Evolutionary conservation across 176 grass and related monocot species (phyloP).

Genomic region (Tillandsia fasciculata): DNA sequence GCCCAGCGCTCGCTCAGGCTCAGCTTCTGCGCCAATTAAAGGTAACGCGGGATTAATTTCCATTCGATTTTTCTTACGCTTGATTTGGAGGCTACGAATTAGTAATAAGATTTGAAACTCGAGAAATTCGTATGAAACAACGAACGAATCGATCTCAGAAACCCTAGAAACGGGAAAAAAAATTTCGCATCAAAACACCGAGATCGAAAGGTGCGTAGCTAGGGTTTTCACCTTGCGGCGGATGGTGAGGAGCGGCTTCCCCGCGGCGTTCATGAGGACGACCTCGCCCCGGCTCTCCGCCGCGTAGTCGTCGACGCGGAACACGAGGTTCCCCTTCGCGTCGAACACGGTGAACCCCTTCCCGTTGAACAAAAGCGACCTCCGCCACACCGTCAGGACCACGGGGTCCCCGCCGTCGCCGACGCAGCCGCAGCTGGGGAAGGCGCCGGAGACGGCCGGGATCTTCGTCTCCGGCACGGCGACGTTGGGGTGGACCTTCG

Average conservation of each 20-base stretch:
- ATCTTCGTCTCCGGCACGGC: neutral
- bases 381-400: slow-evolving; percentile 29
- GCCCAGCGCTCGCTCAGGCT: slow-evolving; percentile 62
- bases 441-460: neutral
- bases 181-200: too few species aligned
- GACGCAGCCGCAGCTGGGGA: neutral
- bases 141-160: too few species aligned
- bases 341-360: slow-evolving; percentile 30
- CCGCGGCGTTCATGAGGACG: slow-evolving; percentile 55
- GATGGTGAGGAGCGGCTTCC: slow-evolving; percentile 49
- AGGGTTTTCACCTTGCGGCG: slow-evolving; percentile 36
- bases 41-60: neutral
- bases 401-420: neutral
- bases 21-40: slow-evolving; percentile 39
- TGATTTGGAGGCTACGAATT: too few species aligned
- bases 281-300: slow-evolving; percentile 37
- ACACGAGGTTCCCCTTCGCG: slow-evolving; percentile 22
- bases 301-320: slow-evolving; percentile 37
- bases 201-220: neutral
- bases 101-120: too few species aligned
- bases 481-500: neutral
- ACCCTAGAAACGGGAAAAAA: too few species aligned
- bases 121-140: too few species aligned
- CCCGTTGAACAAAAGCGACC: slow-evolving; percentile 24
- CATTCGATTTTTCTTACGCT: too few species aligned